These are phyloP conservation scores for Tolypocladium sp. DNA, from an alignment of 2,329 filamentous ascomycete species.

Conservation along the genomic window DNA sequence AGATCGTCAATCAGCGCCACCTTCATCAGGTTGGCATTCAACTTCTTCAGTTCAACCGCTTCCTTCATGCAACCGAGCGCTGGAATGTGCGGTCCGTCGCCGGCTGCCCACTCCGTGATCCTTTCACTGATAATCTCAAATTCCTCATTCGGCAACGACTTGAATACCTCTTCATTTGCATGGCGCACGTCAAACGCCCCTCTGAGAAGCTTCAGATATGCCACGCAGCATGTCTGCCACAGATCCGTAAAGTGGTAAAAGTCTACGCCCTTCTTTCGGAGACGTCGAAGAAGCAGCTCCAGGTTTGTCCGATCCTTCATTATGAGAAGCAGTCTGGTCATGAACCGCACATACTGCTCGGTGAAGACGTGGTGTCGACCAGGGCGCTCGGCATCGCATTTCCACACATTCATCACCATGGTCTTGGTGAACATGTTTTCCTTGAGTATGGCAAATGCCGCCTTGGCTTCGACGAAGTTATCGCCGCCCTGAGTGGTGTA, in stretches of 20 bases:
- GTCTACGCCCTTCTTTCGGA: conserved; percentile 75
- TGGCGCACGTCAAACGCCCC: conserved; percentile 35
- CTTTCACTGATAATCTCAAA: conserved; percentile 48
- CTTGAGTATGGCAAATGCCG: conserved; percentile 68
- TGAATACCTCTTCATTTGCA: conserved; percentile 45
- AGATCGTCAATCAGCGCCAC: conserved; percentile 79
- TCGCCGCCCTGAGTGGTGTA: conserved; percentile 28
- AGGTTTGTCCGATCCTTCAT: conserved; percentile 67
- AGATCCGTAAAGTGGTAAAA: conserved; percentile 54
- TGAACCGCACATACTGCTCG: conserved; percentile 75
- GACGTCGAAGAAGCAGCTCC: conserved; percentile 67
- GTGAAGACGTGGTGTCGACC: conserved; percentile 91
- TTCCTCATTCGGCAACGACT: conserved; percentile 42
- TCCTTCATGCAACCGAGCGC: conserved; percentile 49
- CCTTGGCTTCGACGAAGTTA: conserved; percentile 58
- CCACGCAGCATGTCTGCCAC: conserved; percentile 46
- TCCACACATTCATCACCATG: conserved; percentile 92
- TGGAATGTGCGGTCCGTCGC: conserved; percentile 24
- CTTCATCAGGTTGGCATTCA: conserved; percentile 86
- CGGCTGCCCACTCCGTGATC: conserved; percentile 45
- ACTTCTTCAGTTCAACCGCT: conserved; percentile 50
- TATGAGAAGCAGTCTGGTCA: conserved; percentile 64
- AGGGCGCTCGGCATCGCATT: conserved; percentile 74
- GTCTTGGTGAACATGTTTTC: conserved; percentile 80
- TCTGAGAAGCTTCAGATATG: conserved; percentile 45